Percentiles rank a stretch among this genome's conserved stretches.
phyloP scores from a whole-genome alignment of 2,329 filamentous ascomycete genomes.

The Massarina eburnea region DNA sequence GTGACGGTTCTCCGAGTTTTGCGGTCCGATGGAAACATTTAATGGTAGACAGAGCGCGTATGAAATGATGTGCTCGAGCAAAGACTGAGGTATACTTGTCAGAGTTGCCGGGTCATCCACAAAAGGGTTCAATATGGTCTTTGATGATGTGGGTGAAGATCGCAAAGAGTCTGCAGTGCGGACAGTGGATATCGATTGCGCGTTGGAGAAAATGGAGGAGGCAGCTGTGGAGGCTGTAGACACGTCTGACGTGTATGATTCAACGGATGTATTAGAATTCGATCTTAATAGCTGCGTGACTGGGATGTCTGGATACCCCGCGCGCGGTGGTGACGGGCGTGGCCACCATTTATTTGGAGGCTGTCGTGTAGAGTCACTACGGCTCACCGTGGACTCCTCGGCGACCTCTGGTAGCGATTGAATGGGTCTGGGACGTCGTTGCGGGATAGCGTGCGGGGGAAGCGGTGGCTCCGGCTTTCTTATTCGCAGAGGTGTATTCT shows the following conservation, averaged over 20 bases:
- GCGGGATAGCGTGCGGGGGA: background rate
- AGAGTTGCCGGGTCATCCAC: conserved; percentile 1
- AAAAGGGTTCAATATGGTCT: background rate
- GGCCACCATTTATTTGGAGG: conserved; percentile 11
- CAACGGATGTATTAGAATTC: conserved; percentile 10
- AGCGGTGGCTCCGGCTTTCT: conserved; percentile 8
- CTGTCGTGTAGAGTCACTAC: conserved; percentile 1
- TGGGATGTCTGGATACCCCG: conserved; percentile 1
- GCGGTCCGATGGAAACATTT: conserved; percentile 17
- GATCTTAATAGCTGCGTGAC: conserved; percentile 8
- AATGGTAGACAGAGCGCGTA: conserved; percentile 21
- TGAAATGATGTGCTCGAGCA: conserved; percentile 21
- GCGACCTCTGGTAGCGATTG: conserved; percentile 7
- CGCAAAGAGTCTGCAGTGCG: conserved; percentile 3
- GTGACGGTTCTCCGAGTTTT: conserved; percentile 11
- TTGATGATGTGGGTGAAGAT: conserved; percentile 2
- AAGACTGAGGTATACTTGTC: conserved; percentile 15
- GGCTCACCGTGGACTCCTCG: conserved; percentile 9
- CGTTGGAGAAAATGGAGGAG: conserved; percentile 13
- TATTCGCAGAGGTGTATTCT: conserved; percentile 3
- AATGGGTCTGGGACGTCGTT: background rate
- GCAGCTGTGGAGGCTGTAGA: conserved; percentile 11
- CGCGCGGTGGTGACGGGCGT: conserved; percentile 1
- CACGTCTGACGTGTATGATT: conserved; percentile 1
- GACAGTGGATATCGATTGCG: conserved; percentile 5